Evolutionary conservation across 2,329 filamentous ascomycete genomes (phyloP).

Genomic region (Fusarium miscanthi): DNA sequence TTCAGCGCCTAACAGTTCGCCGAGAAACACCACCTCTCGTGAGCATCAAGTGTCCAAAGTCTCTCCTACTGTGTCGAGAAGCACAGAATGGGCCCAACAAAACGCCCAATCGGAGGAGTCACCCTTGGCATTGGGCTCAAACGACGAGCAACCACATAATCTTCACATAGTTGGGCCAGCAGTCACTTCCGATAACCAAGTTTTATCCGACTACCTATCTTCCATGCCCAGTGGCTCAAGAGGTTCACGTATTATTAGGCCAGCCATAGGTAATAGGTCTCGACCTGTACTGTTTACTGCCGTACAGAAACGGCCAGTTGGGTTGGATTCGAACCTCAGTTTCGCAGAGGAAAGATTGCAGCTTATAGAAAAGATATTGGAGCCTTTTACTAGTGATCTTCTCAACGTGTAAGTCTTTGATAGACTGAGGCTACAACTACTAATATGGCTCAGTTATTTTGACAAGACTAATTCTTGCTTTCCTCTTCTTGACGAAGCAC

Average conservation of each 20-base stretch:
- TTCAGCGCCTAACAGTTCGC: neutral
- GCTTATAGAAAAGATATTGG: constrained; percentile 68
- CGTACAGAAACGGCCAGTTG: constrained; percentile 59
- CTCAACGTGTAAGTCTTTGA: constrained; percentile 57
- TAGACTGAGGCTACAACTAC: neutral
- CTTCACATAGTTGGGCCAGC: constrained; percentile 70
- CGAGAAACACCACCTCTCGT: neutral
- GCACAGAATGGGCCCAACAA: neutral
- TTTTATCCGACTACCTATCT: constrained; percentile 68
- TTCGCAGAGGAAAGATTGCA: constrained; percentile 61
- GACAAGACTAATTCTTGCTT: constrained; percentile 67
- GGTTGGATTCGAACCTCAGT: constrained; percentile 52
- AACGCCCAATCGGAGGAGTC: constrained; percentile 36
- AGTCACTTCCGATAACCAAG: constrained; percentile 68
- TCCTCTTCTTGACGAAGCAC: constrained; percentile 67
- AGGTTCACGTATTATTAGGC: constrained; percentile 47
- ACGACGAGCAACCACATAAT: constrained; percentile 54
- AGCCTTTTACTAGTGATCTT: constrained; percentile 63
- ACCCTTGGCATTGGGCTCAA: constrained; percentile 46
- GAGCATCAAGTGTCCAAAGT: neutral
- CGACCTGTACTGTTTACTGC: constrained; percentile 59
- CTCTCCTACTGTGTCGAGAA: neutral
- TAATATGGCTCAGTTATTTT: constrained; percentile 37
- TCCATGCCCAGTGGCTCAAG: constrained; percentile 47
- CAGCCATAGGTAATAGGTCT: constrained; percentile 47